Evolutionary conservation across 2,329 filamentous ascomycete genomes (phyloP).

Genomic region (Zymoseptoria crescenta): DNA sequence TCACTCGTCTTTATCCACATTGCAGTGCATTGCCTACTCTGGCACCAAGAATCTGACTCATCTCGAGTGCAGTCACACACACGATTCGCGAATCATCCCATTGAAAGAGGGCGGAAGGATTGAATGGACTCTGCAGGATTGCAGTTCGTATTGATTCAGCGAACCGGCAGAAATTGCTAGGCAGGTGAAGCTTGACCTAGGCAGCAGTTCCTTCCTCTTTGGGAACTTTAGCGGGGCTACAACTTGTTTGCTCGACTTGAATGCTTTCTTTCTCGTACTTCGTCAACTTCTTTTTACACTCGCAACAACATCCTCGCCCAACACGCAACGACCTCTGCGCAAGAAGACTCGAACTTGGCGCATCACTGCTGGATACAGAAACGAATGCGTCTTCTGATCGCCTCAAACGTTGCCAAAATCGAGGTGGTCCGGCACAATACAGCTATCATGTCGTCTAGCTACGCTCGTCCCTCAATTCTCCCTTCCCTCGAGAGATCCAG

Average conservation of each 20-base stretch:
- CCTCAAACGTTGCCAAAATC: too few relatives aligned
- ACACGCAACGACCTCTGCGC: background rate
- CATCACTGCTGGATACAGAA: background rate
- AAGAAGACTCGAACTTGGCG: background rate
- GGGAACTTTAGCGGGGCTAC: background rate
- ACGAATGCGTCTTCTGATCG: too few relatives aligned
- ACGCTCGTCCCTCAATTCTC: conserved; percentile 47
- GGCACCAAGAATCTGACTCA: background rate
- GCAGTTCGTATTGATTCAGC: background rate
- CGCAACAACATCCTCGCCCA: background rate
- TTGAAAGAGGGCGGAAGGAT: background rate
- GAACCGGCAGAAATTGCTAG: background rate
- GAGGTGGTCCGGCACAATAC: background rate
- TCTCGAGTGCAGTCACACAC: background rate
- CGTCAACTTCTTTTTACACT: background rate
- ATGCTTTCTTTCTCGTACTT: background rate
- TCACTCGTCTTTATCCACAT: too few relatives aligned
- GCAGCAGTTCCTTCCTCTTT: background rate
- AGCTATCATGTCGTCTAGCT: conserved; percentile 29
- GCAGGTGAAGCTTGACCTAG: background rate
- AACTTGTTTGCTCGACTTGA: background rate
- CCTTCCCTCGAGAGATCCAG: conserved; percentile 34
- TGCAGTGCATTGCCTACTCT: background rate
- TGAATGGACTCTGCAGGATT: background rate
- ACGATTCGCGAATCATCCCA: background rate